Conservation (phyloP, 441 rosid species). For the Arabidopsis hybrid region DNA sequence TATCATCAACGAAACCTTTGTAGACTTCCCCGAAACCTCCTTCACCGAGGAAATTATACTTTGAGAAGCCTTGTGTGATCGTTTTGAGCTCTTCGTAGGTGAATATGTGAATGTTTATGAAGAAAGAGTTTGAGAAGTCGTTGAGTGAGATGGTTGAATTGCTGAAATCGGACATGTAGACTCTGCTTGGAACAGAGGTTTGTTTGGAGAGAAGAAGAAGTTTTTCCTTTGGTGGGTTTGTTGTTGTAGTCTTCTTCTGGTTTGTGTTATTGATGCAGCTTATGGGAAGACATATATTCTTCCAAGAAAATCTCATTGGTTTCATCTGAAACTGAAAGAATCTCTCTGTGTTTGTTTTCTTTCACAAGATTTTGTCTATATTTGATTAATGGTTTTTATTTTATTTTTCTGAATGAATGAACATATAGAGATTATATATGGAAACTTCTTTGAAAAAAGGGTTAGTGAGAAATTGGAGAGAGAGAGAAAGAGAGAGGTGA, state of each 20-base stretch:
- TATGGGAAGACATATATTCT: conserved; percentile 45
- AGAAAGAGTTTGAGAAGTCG: conserved; percentile 43
- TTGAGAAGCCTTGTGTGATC: conserved; percentile 63
- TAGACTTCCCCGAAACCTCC: conserved; percentile 93
- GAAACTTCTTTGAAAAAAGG: conserved; percentile 46
- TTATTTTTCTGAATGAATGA: background rate
- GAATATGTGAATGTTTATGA: conserved; percentile 63
- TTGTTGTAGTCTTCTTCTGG: conserved; percentile 30
- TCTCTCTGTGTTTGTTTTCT: conserved; percentile 20
- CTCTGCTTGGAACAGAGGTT: conserved; percentile 45
- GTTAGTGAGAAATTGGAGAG: conserved; percentile 24
- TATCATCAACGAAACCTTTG: conserved; percentile 80
- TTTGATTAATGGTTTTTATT: background rate
- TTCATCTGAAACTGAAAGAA: conserved; percentile 31
- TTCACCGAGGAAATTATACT: conserved; percentile 72
- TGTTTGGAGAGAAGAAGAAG: conserved; percentile 38
- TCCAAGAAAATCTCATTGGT: conserved; percentile 45
- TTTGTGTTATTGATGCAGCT: conserved; percentile 45
- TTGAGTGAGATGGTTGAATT: conserved; percentile 53
- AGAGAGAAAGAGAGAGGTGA: conserved; percentile 31
- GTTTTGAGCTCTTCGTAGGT: conserved; percentile 60
- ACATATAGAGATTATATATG: conserved; percentile 34
- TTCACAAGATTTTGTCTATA: conserved; percentile 28
- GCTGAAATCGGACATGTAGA: conserved; percentile 69
- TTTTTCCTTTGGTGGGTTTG: conserved; percentile 41